Evolutionary conservation across 208 protist species (phyloP), one percentile per base, ranked within the genome.

Genomic region (Trypanosoma rangeli): DNA sequence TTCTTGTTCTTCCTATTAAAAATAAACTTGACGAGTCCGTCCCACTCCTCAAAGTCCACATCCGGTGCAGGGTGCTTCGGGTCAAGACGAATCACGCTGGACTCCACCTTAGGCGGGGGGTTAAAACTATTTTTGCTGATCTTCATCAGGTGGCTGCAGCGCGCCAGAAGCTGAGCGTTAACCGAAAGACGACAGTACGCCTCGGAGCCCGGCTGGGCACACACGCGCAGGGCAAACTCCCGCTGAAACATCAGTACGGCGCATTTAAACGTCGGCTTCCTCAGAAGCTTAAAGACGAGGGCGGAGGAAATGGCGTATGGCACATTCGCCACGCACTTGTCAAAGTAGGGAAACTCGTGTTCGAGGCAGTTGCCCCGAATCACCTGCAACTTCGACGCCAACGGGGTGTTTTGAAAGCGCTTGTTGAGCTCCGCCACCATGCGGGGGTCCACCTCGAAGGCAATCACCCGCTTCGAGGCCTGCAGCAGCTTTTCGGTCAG

Each of bases 281-380:
- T 84, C n/a, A 99, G 85, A 26, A 99, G 85, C 89, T 99, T 99
- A 76, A 99, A 99, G 4, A 99, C 92, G 18, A 99, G 77, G 18
- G 98, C 97, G n/a, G 98, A 99, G 4, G 98, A 99, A 79, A 99
- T 99, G 29, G 99, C 97, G 80, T 99, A 99, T 35, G 99, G 99
- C 29, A 99, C 93, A 90, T 99, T 99, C 44, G 99, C 98, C 10
- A 99, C 98, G 69, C 99, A 99, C 63, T 99, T 94, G 87, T 99
- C 98, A 87, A 99, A 99, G 74, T 96, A 99, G 0, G 99, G 99
- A 48, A 99, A 93, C 18, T 99, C 97, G 33, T 98, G 84, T 71
- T 99, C 99, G 0, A 99, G 76, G 59, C 98, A 94, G 85, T 99
- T 99, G 48, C 98, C 97, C 20, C 99, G 86, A 29, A 99, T 95